Percentiles rank a stretch among this genome's conserved stretches.
Evolutionary conservation across 495 filamentous ascomycete species (phyloP).

Genomic region (Tuber microsphaerosporum): DNA sequence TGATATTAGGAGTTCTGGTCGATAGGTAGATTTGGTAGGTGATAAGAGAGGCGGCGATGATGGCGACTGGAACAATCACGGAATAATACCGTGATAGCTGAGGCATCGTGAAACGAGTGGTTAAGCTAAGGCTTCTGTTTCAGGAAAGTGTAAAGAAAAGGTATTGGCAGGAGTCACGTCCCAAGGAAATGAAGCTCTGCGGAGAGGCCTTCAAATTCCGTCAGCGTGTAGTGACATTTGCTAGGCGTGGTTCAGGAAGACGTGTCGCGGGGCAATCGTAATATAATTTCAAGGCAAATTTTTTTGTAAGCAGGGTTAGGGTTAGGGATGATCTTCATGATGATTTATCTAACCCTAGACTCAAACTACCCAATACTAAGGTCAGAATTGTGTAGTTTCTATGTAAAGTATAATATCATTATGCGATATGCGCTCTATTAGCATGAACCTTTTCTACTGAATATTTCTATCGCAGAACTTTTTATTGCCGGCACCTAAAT

Average conservation of each 20-base stretch:
- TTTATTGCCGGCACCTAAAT: neutral
- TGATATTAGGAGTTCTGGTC: conserved; percentile 17
- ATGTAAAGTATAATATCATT: neutral
- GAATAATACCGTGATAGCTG: conserved; percentile 20
- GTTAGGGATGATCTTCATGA: neutral
- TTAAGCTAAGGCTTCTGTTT: neutral
- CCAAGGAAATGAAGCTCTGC: neutral
- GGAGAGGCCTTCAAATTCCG: neutral
- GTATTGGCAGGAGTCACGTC: neutral
- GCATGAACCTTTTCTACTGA: neutral
- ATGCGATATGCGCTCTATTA: neutral
- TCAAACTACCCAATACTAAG: neutral
- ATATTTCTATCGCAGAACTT: neutral
- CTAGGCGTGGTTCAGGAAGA: neutral
- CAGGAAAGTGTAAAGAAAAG: neutral
- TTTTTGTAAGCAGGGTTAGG: neutral
- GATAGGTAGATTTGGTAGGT: conserved; percentile 33
- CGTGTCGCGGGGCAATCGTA: neutral
- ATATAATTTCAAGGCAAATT: neutral
- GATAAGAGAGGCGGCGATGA: conserved; percentile 25
- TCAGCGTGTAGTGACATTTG: neutral
- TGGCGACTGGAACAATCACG: conserved; percentile 28
- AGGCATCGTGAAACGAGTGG: conserved; percentile 3
- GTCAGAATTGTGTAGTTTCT: neutral
- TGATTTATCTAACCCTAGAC: neutral